Base-by-base conservation (phyloP, 495 filamentous ascomycete species). In the Annulohypoxylon nitens region DNA sequence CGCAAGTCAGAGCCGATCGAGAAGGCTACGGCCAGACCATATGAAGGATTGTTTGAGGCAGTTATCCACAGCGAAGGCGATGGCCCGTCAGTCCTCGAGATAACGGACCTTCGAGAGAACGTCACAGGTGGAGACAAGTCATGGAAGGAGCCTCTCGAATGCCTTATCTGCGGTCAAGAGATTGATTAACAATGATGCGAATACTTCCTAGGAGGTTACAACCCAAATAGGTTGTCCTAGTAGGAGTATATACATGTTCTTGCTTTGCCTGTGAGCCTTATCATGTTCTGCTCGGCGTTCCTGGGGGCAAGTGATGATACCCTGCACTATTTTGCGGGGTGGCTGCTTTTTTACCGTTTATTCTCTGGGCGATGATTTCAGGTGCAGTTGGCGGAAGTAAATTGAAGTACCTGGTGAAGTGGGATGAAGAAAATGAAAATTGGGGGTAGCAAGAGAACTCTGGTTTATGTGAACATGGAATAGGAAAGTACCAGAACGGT, bases 81-180 rank as follows among this genome's bases (percentile, higher is more conserved):
- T 25, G 80, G 67, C 34, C 76, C 81, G 11, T 79, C 82, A 0
- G 43, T 78, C 5, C 62, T 85, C 4, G 82, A 85, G 62, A 79
- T 86, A 55, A 80, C 71, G 9, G 84, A 86, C 55, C 75, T 85
- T 6, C 78, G 84, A 26, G 71, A 81, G 45, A 80, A 76, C 7
- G 75, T 85, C 10, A 74, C 67, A 0, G 83, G 80, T 6, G 83
- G 84, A 14, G 80, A 81, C 26, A 86, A 83, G 76, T 75, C 79
- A 6, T 86, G 84, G 84, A 82, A 78, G 3, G 84, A 86, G 57
- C 80, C 77, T 0, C 76, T 85, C 8, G 76, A 76, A 33, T 86
- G 84, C 43, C 75, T 85, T 11, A 74, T 85, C 9, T 86, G 84
- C 54, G 75, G 76, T 25, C 67, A 75, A 11, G 73, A 80, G 20